Conservation (phyloP, 2,329 filamentous ascomycete genomes). For the Aspergillus pseudoglaucus region DNA sequence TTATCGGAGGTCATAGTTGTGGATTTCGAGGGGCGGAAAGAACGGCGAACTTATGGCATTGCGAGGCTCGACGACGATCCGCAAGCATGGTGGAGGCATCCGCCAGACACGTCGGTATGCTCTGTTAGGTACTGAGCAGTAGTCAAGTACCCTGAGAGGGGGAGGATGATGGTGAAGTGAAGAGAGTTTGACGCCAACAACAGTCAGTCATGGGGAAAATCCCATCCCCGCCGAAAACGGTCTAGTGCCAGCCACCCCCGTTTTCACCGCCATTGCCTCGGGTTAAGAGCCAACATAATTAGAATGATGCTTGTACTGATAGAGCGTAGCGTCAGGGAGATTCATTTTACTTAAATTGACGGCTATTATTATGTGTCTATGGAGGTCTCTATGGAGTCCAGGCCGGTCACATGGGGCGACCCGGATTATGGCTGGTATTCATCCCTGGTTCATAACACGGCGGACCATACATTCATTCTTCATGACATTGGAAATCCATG, state of each 20-base stretch:
- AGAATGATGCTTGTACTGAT: neutral
- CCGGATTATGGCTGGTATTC: neutral
- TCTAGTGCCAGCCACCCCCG: conserved; percentile 14
- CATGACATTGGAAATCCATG: neutral
- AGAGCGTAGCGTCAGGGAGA: neutral
- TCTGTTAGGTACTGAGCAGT: conserved; percentile 1
- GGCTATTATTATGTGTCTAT: neutral
- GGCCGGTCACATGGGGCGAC: neutral
- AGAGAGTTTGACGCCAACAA: conserved; percentile 9
- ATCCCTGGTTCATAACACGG: neutral
- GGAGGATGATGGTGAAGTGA: conserved; percentile 3
- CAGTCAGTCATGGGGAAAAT: conserved; percentile 12
- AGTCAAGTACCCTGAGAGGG: conserved; percentile 7
- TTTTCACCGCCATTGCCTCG: conserved; percentile 1
- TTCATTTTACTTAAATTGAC: too few relatives aligned
- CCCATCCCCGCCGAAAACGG: conserved; percentile 20
- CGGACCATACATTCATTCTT: neutral
- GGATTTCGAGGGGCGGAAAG: conserved; percentile 23
- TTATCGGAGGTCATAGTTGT: conserved; percentile 47
- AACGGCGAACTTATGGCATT: conserved; percentile 41
- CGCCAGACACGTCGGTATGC: conserved; percentile 7
- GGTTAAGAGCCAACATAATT: neutral
- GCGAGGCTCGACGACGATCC: conserved; percentile 20
- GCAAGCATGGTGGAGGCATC: conserved; percentile 31
- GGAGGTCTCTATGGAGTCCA: neutral